Base-by-base conservation (phyloP, 345 rosid species). In the Diplotaxis tenuifolia region DNA sequence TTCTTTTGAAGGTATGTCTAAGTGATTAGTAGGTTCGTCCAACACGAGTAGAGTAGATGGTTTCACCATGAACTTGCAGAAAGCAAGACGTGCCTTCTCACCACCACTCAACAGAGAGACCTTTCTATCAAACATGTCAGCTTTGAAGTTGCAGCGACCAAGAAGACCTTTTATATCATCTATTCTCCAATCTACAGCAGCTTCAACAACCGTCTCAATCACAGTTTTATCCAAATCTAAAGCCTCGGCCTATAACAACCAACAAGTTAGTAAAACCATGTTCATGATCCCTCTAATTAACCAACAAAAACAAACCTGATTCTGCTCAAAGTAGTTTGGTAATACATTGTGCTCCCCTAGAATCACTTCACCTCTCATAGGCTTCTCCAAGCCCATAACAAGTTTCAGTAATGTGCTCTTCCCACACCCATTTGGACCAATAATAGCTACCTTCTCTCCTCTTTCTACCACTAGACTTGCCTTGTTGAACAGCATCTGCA, bases 241-340 rank as follows among this genome's bases (percentile, higher is more conserved):
- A 12, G 92, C 97, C 83, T 94, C 97, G 0, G 97, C 97, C 97
- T 94, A 72, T 65, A 38, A 20, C 42, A 34, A 20, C 42, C 42
- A 59, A 29, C 64, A 7, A 59, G 8, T 62, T 14, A 58, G 47
- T 5, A 67, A 73, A 25, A 59, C 64, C 42, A 6, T 29, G 15
- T 29, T 28, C 19, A 3, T 16, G 7, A 59, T 31, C 4, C 64
- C 42, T 59, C 14, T 29, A 28, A 0, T 15, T n/a, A n/a, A n/a
- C n/a, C n/a, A n/a, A n/a, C n/a, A n/a, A 58, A n/a, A 36, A 67
- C 83, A 61, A 4, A 88, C 98, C 95, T 94, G 98, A 76, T 94
- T 94, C 84, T 94, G 98, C 81, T 94, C 98, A 75, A 94, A 94
- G 83, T 94, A 94, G 85, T 94, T 94, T 66, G 95, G 98, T 18